phyloP scores from a whole-genome alignment of 306 rosid genomes.

The Lupinus albus region DNA sequence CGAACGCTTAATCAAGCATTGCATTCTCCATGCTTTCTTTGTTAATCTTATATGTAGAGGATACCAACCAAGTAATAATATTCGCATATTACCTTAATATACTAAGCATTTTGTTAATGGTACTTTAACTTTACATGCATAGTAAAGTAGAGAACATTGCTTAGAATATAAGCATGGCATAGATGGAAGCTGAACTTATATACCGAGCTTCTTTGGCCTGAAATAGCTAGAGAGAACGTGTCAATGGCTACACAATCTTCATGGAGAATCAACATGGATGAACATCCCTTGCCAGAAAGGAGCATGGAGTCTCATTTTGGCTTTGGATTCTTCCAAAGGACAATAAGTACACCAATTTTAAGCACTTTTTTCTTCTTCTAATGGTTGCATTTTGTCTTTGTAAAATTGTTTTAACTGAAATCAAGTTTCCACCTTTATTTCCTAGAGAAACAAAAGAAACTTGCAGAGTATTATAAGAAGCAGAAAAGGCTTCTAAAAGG shows the following conservation, averaged over 20 bases:
- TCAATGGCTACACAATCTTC: slow-evolving; percentile 59
- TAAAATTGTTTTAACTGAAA: slow-evolving; percentile 10
- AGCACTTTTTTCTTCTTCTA: background rate
- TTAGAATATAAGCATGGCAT: slow-evolving; percentile 23
- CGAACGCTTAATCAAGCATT: slow-evolving; percentile 34
- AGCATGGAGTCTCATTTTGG: slow-evolving; percentile 58
- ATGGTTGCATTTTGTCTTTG: background rate
- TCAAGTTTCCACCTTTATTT: slow-evolving; percentile 23
- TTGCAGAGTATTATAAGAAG: slow-evolving; percentile 75
- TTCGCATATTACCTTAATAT: background rate
- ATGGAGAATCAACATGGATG: slow-evolving; percentile 84
- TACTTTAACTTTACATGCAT: slow-evolving; percentile 12
- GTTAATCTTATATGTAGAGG: background rate
- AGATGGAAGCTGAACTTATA: slow-evolving; percentile 54
- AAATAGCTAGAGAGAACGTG: slow-evolving; percentile 41
- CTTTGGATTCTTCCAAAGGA: slow-evolving; percentile 46
- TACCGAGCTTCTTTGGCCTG: slow-evolving; percentile 75
- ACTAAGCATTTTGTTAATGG: background rate
- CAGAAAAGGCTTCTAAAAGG: slow-evolving; percentile 76
- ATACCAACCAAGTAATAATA: no score
- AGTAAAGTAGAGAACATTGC: background rate
- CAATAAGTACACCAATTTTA: slow-evolving; percentile 50
- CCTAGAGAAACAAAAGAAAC: slow-evolving; percentile 63
- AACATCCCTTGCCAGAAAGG: slow-evolving; percentile 57
- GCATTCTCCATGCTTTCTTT: slow-evolving; percentile 52